Evolutionary conservation across 2,329 filamentous ascomycete species (phyloP).

Genomic region (Cladosporium sp.): DNA sequence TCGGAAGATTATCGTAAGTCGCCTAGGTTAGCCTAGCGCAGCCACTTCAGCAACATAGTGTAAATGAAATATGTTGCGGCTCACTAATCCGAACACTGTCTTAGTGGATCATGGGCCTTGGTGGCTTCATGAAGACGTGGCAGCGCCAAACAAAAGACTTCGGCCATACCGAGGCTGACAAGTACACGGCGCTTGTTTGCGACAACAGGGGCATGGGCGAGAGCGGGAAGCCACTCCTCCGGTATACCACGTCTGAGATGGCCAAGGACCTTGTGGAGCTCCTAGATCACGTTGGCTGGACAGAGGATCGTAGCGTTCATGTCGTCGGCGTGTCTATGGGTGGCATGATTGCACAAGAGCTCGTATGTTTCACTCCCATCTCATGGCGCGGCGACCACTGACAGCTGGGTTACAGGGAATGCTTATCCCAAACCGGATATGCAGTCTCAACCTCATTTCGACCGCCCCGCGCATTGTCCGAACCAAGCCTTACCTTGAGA

Average conservation of each 20-base stretch:
- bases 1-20: constrained; percentile 64
- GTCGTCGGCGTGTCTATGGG: constrained; percentile 76
- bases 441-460: constrained; percentile 45
- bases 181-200: constrained; percentile 68
- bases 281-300: constrained; percentile 64
- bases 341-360: constrained; percentile 86
- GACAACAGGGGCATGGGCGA: constrained; percentile 83
- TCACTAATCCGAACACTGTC: constrained; percentile 7
- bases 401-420: constrained; percentile 18
- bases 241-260: constrained; percentile 82
- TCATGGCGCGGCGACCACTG: background rate
- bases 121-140: constrained; percentile 62
- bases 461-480: constrained; percentile 44
- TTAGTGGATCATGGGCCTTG: constrained; percentile 76
- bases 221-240: constrained; percentile 67
- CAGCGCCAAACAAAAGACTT: constrained; percentile 80
- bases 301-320: constrained; percentile 52
- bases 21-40: constrained; percentile 11
- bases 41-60: background rate
- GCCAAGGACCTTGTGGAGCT: constrained; percentile 70
- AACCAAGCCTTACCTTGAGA: constrained; percentile 51
- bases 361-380: constrained; percentile 41
- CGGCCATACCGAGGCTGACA: constrained; percentile 60
- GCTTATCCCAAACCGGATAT: constrained; percentile 43
- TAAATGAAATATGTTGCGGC: background rate